Percentiles rank a stretch among this genome's conserved stretches.
phyloP scores from a whole-genome alignment of 768 basidiomycete species.

The Mycena vulgaris region DNA sequence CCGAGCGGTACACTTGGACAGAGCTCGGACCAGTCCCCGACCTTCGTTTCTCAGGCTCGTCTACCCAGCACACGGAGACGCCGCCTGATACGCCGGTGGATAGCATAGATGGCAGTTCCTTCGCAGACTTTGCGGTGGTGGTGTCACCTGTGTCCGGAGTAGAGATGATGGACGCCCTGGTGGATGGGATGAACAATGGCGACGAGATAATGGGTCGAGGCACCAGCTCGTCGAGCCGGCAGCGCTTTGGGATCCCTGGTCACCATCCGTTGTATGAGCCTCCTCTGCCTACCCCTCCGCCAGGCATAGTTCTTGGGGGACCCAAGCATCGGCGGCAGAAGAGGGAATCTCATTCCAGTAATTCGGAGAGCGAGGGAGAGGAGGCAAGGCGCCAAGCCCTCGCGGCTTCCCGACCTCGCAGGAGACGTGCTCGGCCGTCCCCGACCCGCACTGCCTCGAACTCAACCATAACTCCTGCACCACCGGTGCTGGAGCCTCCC shows the following conservation, averaged over 20 bases:
- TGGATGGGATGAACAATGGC: slow-evolving; percentile 90
- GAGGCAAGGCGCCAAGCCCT: slow-evolving; percentile 44
- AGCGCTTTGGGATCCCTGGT: slow-evolving; percentile 69
- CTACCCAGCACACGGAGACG: slow-evolving; percentile 78
- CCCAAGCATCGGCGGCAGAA: slow-evolving; percentile 56
- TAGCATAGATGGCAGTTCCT: slow-evolving; percentile 53
- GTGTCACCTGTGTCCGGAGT: slow-evolving; percentile 86
- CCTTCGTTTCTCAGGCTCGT: slow-evolving; percentile 77
- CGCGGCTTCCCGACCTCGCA: slow-evolving; percentile 52
- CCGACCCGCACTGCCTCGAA: slow-evolving; percentile 39
- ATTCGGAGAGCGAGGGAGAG: slow-evolving; percentile 73
- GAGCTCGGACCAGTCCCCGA: slow-evolving; percentile 61
- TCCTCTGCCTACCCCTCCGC: slow-evolving; percentile 87
- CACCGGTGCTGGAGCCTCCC: slow-evolving; percentile 23
- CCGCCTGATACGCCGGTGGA: slow-evolving; percentile 81
- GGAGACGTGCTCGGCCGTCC: slow-evolving; percentile 46
- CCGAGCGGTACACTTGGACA: slow-evolving; percentile 54
- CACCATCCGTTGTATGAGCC: slow-evolving; percentile 88
- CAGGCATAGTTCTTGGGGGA: slow-evolving; percentile 79
- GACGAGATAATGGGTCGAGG: slow-evolving; percentile 65
- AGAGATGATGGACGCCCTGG: slow-evolving; percentile 90
- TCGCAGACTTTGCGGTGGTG: slow-evolving; percentile 72
- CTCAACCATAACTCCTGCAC: slow-evolving; percentile 37
- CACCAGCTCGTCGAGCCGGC: slow-evolving; percentile 60
- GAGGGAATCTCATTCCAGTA: slow-evolving; percentile 52